Base-by-base conservation (phyloP, 441 rosid species). In the Daphne laureola region DNA sequence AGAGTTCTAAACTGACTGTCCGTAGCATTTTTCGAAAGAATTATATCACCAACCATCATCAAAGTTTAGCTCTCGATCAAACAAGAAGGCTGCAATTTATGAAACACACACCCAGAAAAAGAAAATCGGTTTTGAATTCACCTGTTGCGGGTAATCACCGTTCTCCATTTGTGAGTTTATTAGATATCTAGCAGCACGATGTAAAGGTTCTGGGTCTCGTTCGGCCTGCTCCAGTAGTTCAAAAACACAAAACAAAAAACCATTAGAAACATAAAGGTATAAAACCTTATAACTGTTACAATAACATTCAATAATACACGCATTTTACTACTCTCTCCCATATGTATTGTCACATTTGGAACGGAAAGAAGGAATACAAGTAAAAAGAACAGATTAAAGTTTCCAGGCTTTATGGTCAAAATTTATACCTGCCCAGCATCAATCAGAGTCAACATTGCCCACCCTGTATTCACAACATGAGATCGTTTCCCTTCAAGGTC, bases 401-500 rank as follows among this genome's bases (percentile, higher is more conserved):
- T 14, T 4, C 17, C 43, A 12, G 26, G 15, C 56, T 38, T 23
- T 21, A 17, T 31, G 42, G 49, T 17, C 43, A 16, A 47, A 58
- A 31, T n/a, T 18, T 18, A 45, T 71, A 86, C 95, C 82, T 86
- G 95, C 40, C 86, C 98, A 57, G 92, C 94, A 51, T 59, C 79
- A 17, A 88, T 89, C 36, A 89, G 87, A 63, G 90, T 57, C 65
- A 92, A 65, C 88, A 84, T 73, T 66, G 98, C 96, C 94, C 96
- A 89, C 55, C 73, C 67, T 5, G 98, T 82, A 59, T 86, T 89
- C 25, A 82, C 96, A 11, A 84, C 62, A 49, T 89, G 96, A 58
- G 86, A 57, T 51, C 54, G 68, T 67, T 78, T 66, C 57, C 80
- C 90, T 60, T 78, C 81, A 67, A 84, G 70, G 59, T 72, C 61